phyloP scores from a whole-genome alignment of 192 early-diverging fungal genomes.

The Lobosporangium transversale region DNA sequence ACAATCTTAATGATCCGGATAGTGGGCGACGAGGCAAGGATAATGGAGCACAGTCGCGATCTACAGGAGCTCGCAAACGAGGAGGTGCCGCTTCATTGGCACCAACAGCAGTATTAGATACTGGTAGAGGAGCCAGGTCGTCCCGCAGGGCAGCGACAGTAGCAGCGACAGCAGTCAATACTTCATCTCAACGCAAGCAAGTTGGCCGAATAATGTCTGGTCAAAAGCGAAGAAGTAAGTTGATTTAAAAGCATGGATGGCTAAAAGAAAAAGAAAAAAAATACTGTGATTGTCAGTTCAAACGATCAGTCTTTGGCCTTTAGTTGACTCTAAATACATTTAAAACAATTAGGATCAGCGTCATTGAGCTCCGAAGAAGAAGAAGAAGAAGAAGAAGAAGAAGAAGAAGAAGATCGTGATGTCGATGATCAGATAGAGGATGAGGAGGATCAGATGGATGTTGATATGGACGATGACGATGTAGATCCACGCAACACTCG shows the following conservation, averaged over 20 bases:
- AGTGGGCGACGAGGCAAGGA: neutral
- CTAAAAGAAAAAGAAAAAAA: too few relatives aligned
- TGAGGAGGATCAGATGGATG: conserved; percentile 38
- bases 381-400: conserved; percentile 8
- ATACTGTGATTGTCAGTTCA: too few relatives aligned
- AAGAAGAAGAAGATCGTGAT: conserved; percentile 23
- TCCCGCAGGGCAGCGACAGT: conserved; percentile 1
- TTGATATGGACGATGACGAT: conserved; percentile 50
- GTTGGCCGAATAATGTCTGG: conserved; percentile 1
- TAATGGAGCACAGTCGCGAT: too few relatives aligned
- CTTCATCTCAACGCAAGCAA: neutral
- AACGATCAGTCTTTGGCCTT: too few relatives aligned
- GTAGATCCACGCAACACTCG: conserved; percentile 13
- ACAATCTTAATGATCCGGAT: neutral
- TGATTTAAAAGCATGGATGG: neutral
- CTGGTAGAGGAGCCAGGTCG: conserved; percentile 10
- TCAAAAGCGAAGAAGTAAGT: conserved; percentile 24
- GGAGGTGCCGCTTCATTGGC: too few relatives aligned
- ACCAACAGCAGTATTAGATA: neutral
- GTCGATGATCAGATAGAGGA: conserved; percentile 41
- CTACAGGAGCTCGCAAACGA: too few relatives aligned
- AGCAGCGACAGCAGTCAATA: neutral
- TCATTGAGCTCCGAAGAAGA: conserved; percentile 34
- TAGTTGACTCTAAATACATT: neutral
- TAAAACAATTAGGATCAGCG: conserved; percentile 13